A percentile compares a stretch with the other conserved stretches of the same genome.
Conservation (phyloP, 1,284 basidiomycete species). For the Cryptococcus sp. region DNA sequence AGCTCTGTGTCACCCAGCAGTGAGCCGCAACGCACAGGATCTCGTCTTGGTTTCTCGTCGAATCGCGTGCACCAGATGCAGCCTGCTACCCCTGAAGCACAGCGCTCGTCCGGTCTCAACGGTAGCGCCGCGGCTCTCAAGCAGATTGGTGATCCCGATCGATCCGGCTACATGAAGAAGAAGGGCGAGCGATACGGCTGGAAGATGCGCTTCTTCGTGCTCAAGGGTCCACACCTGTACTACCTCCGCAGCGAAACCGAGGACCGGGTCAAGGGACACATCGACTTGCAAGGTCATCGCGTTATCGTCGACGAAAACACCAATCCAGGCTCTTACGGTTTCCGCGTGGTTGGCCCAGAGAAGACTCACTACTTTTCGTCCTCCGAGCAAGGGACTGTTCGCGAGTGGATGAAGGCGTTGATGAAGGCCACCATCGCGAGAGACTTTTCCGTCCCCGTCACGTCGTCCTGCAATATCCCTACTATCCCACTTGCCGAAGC, state of each 20-base stretch:
- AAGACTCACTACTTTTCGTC: slow-evolving; percentile 90
- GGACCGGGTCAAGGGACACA: slow-evolving; percentile 91
- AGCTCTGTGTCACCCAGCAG: slow-evolving; percentile 25
- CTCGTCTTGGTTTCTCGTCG: slow-evolving; percentile 26
- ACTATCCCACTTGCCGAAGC: slow-evolving; percentile 94
- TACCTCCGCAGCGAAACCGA: slow-evolving; percentile 80
- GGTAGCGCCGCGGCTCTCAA: slow-evolving; percentile 62
- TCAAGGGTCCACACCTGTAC: slow-evolving; percentile 90
- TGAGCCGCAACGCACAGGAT: slow-evolving; percentile 21
- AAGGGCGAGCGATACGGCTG: slow-evolving; percentile 90
- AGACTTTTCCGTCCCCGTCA: slow-evolving; percentile 87
- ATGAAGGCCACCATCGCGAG: slow-evolving; percentile 98
- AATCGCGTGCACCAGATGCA: slow-evolving; percentile 34
- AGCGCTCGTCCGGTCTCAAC: neutral
- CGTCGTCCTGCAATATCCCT: slow-evolving; percentile 95
- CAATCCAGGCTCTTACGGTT: slow-evolving; percentile 90
- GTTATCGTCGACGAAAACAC: slow-evolving; percentile 90
- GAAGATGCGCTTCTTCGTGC: slow-evolving; percentile 91
- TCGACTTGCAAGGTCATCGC: slow-evolving; percentile 89
- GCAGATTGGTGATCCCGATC: slow-evolving; percentile 85
- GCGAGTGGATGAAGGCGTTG: slow-evolving; percentile 99
- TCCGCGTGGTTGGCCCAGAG: slow-evolving; percentile 91
- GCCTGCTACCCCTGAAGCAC: slow-evolving; percentile 30
- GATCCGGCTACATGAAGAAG: slow-evolving; percentile 93
- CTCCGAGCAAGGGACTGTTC: slow-evolving; percentile 76